phyloP scores from a whole-genome alignment of 1,139 yeast species.

The Taphrina confusa region DNA sequence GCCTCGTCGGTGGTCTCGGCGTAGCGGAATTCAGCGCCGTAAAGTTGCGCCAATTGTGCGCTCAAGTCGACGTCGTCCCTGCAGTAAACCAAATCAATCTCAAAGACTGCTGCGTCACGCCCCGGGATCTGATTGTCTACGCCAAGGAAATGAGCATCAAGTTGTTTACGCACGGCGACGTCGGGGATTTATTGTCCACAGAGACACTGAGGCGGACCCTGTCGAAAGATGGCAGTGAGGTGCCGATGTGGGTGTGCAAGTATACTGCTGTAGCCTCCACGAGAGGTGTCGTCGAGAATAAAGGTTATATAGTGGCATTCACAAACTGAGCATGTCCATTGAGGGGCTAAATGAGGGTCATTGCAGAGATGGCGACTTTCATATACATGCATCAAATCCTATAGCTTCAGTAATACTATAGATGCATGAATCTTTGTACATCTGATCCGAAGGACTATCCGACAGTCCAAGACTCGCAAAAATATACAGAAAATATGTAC shows the following conservation, averaged over 20 bases:
- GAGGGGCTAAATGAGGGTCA: too few relatives aligned
- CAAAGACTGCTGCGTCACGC: constrained; percentile 41
- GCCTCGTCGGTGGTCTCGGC: constrained; percentile 23
- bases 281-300: constrained; percentile 32
- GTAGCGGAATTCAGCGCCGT: constrained; percentile 31
- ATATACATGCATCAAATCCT: too few relatives aligned
- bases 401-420: too few relatives aligned
- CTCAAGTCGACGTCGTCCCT: constrained; percentile 1
- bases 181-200: constrained; percentile 36
- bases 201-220: constrained; percentile 5
- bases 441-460: too few relatives aligned
- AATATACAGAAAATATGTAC: too few relatives aligned
- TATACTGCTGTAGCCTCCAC: constrained; percentile 26
- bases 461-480: too few relatives aligned
- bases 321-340: constrained; percentile 1
- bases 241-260: constrained; percentile 28
- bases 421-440: too few relatives aligned
- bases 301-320: constrained; percentile 19
- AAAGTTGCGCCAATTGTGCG: constrained; percentile 15
- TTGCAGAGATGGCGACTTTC: too few relatives aligned
- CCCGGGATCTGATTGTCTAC: constrained; percentile 39
- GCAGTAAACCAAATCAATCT: constrained; percentile 38
- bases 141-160: constrained; percentile 39
- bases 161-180: constrained; percentile 40
- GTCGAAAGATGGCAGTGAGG: too few relatives aligned